Percentiles rank a stretch among this genome's conserved stretches.
phyloP scores from a whole-genome alignment of 2,329 filamentous ascomycete species.

The Chrysosphaeria jannelii region DNA sequence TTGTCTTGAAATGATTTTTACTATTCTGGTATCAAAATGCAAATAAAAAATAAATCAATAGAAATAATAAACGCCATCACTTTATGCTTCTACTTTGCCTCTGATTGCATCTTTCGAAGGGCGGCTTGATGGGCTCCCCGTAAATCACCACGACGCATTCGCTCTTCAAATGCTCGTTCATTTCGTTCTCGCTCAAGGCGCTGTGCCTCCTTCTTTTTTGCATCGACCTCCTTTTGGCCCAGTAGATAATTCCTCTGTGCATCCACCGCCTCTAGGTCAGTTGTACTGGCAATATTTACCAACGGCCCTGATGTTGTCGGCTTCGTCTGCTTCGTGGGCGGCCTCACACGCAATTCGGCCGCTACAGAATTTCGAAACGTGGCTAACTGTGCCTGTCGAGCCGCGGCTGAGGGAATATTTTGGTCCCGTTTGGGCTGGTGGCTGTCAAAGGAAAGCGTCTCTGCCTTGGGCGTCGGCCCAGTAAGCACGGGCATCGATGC shows the following conservation, averaged over 20 bases:
- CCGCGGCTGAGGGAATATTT: constrained; percentile 11
- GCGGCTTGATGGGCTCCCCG: constrained; percentile 50
- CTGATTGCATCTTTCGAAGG: constrained; percentile 45
- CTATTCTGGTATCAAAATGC: not conserved
- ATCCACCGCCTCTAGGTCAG: constrained; percentile 22
- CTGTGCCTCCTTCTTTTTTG: constrained; percentile 26
- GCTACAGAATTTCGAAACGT: constrained; percentile 36
- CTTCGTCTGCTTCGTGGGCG: too few species aligned
- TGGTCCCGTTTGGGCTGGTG: constrained; percentile 21
- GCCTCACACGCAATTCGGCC: constrained; percentile 25
- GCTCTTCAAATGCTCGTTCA: constrained; percentile 36
- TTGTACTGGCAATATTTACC: too few species aligned
- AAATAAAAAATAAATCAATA: not conserved
- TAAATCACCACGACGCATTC: constrained; percentile 49
- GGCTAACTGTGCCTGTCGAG: constrained; percentile 28
- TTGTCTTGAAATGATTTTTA: not conserved
- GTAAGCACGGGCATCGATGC: not conserved
- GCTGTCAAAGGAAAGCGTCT: constrained; percentile 16
- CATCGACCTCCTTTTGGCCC: constrained; percentile 29
- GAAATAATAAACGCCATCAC: constrained; percentile 1
- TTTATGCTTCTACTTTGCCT: too few species aligned
- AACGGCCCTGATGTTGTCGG: too few species aligned
- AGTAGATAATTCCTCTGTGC: constrained; percentile 24
- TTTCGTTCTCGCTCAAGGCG: constrained; percentile 23
- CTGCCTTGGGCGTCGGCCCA: constrained; percentile 6